Base-by-base conservation (phyloP, 1,284 basidiomycete species). In the Takashimella tepidaria region DNA sequence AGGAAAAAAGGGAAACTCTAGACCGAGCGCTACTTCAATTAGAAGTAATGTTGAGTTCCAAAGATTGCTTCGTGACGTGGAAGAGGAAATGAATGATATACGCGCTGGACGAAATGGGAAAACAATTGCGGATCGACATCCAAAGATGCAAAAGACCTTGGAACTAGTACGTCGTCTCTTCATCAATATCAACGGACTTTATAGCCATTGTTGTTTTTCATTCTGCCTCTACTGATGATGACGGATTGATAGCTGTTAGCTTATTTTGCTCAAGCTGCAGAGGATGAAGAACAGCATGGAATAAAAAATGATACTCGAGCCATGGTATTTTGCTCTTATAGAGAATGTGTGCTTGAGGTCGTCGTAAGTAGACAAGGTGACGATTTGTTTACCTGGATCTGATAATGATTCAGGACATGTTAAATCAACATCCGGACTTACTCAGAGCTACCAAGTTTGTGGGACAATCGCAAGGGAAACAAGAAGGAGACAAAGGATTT, bases 291-390 rank as follows among this genome's bases (percentile, higher is more conserved):
- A 4, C 73, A 64, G 10, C 79, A 73, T 20, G 72, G 65, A 8
- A 61, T 60, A 41, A 72, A 75, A 43, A 70, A 69, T 55, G 77
- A 80, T 55, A 90, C 91, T 0, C 82, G 87, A 56, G 89, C 87
- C n/a, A 99, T 98, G 89, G 88, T 99, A 1, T 99, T 98, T 68
- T 89, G 89, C 55, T 87, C 87, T 4, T 93, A 84, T 69, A 81
- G 96, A 47, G 85, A 89, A 53, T 88, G 87, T 49, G 91, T 98
- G 3, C 86, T 92, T 50, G 92, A 98, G 75, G 84, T 98, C 49
- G 90, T 96, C 16, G 82, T 77, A 49, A 55, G 75, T 67, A n/a
- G n/a, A n/a, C n/a, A n/a, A n/a, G n/a, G n/a, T n/a, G n/a, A n/a
- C n/a, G n/a, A n/a, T n/a, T n/a, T 3, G 12, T 8, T 37, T 16